Percentiles rank a stretch among this genome's conserved stretches.
phyloP scores from a whole-genome alignment of 371 early-diverging fungal species.

The Rhizopus stolonifer region DNA sequence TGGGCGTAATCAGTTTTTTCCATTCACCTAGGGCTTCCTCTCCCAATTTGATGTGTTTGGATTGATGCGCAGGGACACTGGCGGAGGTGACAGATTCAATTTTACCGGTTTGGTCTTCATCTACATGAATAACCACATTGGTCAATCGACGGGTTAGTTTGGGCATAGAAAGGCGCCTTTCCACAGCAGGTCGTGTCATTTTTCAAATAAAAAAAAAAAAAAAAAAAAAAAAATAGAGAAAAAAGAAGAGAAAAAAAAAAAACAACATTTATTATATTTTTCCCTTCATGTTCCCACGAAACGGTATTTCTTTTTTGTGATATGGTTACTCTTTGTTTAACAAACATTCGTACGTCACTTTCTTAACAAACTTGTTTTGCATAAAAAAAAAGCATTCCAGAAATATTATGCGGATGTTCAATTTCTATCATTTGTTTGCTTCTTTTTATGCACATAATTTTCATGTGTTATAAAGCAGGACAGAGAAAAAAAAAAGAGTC shows the following conservation, averaged over 20 bases:
- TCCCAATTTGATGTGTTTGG: slow-evolving; percentile 18
- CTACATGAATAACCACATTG: slow-evolving; percentile 27
- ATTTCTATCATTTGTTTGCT: no score
- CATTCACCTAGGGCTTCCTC: slow-evolving; percentile 12
- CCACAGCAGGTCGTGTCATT: slow-evolving; percentile 17
- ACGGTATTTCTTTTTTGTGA: no score
- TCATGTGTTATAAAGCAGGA: no score
- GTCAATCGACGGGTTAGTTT: slow-evolving; percentile 33
- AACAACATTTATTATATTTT: neutral
- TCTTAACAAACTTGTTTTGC: no score
- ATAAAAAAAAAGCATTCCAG: no score
- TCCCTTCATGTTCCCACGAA: no score
- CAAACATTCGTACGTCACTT: no score
- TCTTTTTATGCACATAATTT: no score
- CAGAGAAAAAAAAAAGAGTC: no score
- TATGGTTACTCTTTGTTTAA: no score
- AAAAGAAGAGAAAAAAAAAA: neutral
- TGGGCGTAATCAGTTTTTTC: slow-evolving; percentile 13
- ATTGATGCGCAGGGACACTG: slow-evolving; percentile 22
- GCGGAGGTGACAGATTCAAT: slow-evolving; percentile 18
- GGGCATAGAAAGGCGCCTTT: slow-evolving; percentile 34
- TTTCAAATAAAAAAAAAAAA: slow-evolving; percentile 7
- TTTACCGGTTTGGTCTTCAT: slow-evolving; percentile 17
- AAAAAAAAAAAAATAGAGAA: neutral
- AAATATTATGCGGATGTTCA: no score